Conservation (phyloP, 257 asterid species). For the Jacaranda copaia region DNA sequence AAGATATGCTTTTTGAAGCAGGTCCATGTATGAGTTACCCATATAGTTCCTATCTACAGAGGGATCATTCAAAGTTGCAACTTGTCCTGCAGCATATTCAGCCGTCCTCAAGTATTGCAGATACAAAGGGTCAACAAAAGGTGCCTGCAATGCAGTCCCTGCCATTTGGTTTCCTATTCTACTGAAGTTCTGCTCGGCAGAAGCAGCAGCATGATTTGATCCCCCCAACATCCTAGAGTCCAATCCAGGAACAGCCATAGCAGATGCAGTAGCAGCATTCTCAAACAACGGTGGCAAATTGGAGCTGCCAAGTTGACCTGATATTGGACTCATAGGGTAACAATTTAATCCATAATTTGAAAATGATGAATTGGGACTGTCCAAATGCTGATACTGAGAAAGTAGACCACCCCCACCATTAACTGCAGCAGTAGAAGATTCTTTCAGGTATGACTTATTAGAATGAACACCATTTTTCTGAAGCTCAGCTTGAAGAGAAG, state of each 20-base stretch:
- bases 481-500: slow-evolving; percentile 54
- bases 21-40: slow-evolving; percentile 75
- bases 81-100: slow-evolving; percentile 76
- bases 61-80: slow-evolving; percentile 74
- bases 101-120: slow-evolving; percentile 79
- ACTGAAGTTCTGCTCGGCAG: slow-evolving; percentile 56
- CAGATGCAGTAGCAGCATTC: slow-evolving; percentile 95
- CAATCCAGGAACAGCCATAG: slow-evolving; percentile 76
- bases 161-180: slow-evolving; percentile 76
- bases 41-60: slow-evolving; percentile 67
- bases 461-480: slow-evolving; percentile 57
- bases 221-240: slow-evolving; percentile 81
- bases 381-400: slow-evolving; percentile 75
- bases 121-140: slow-evolving; percentile 76
- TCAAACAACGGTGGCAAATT: slow-evolving; percentile 90
- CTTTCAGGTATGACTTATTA: slow-evolving; percentile 62
- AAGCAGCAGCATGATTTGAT: slow-evolving; percentile 63
- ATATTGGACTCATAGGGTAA: slow-evolving; percentile 70
- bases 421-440: slow-evolving; percentile 54
- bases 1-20: slow-evolving; percentile 85
- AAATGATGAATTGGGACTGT: slow-evolving; percentile 75
- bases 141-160: slow-evolving; percentile 58
- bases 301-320: slow-evolving; percentile 68
- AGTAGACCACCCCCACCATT: slow-evolving; percentile 61
- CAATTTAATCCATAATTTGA: slow-evolving; percentile 66